A percentile compares a stretch with the other conserved stretches of the same genome.
These are phyloP conservation scores for Iodosphaeria phyllophila DNA, from an alignment of 2,329 filamentous ascomycete species.

Conservation along the genomic window DNA sequence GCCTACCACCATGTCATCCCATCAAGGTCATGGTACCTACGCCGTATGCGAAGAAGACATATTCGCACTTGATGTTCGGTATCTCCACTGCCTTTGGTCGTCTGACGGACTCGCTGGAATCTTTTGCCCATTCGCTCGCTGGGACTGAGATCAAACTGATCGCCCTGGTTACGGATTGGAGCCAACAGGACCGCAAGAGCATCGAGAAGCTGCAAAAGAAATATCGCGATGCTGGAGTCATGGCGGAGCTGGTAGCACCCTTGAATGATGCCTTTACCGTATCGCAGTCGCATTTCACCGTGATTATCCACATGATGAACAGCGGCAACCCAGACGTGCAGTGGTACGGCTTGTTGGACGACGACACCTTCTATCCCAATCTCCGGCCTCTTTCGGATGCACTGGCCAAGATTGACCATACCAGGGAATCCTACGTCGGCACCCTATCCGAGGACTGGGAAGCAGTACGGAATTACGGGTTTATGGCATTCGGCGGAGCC, in stretches of 20 bases:
- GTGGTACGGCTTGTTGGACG: slow-evolving; percentile 40
- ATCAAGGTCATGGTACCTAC: slow-evolving; percentile 26
- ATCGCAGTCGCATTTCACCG: slow-evolving; percentile 37
- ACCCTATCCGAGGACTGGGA: slow-evolving; percentile 35
- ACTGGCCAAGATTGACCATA: slow-evolving; percentile 27
- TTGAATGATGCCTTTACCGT: slow-evolving; percentile 17
- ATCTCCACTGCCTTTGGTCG: slow-evolving; percentile 33
- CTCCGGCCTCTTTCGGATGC: slow-evolving; percentile 28
- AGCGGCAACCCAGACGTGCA: slow-evolving; percentile 22
- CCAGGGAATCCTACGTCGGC: slow-evolving; percentile 31
- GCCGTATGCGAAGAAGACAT: slow-evolving; percentile 21
- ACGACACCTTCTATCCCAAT: slow-evolving; percentile 44
- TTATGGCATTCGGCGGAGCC: slow-evolving; percentile 42
- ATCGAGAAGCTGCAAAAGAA: slow-evolving; percentile 15
- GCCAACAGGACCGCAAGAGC: slow-evolving; percentile 9
- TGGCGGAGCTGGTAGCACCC: slow-evolving; percentile 15
- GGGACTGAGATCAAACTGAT: slow-evolving; percentile 30
- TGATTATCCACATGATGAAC: slow-evolving; percentile 29
- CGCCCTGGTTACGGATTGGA: slow-evolving; percentile 27
- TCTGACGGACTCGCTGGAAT: slow-evolving; percentile 27
- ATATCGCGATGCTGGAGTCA: slow-evolving; percentile 14
- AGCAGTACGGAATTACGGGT: slow-evolving; percentile 31
- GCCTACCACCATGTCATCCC: slow-evolving; percentile 19
- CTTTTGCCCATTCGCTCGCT: slow-evolving; percentile 36
- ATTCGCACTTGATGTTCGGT: slow-evolving; percentile 35